Conservation (phyloP, 2,329 filamentous ascomycete genomes). For the Ceratocystis destructans region DNA sequence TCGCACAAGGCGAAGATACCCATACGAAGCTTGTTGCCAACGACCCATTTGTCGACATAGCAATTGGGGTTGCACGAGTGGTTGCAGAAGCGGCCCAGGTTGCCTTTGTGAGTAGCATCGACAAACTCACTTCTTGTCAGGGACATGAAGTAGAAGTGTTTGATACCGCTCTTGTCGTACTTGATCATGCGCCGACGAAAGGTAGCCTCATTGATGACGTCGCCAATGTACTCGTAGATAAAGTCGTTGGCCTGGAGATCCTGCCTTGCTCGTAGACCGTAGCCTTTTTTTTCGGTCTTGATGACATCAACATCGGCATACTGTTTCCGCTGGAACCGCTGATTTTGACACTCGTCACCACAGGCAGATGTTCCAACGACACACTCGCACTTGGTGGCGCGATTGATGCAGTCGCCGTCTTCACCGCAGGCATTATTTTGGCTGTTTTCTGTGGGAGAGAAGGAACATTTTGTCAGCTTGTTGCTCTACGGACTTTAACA, state of each 20-base stretch:
- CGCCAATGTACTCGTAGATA: conserved; percentile 95
- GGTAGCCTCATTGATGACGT: conserved; percentile 85
- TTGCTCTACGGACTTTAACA: not conserved
- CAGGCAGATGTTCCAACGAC: conserved; percentile 63
- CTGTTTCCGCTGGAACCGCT: conserved; percentile 80
- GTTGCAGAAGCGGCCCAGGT: conserved; percentile 93
- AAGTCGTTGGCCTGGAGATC: conserved; percentile 75
- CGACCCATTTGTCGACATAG: conserved; percentile 99
- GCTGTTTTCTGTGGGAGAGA: conserved; percentile 36
- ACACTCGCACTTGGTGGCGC: conserved; percentile 96
- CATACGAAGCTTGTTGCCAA: conserved; percentile 94
- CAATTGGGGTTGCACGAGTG: conserved; percentile 98
- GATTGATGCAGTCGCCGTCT: conserved; percentile 96
- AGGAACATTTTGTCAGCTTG: not conserved
- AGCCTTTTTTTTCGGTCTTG: conserved; percentile 96
- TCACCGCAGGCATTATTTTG: conserved; percentile 81
- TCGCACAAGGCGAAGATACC: conserved; percentile 86
- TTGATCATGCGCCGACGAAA: conserved; percentile 84
- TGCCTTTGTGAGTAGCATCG: conserved; percentile 92
- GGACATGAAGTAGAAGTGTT: conserved; percentile 99
- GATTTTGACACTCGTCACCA: conserved; percentile 77
- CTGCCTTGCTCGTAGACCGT: conserved; percentile 69
- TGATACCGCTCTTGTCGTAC: conserved; percentile 93
- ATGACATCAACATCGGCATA: conserved; percentile 90
- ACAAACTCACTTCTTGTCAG: conserved; percentile 93